phyloP scores from a whole-genome alignment of 306 rosid genomes.

The Quercus variabilis region DNA sequence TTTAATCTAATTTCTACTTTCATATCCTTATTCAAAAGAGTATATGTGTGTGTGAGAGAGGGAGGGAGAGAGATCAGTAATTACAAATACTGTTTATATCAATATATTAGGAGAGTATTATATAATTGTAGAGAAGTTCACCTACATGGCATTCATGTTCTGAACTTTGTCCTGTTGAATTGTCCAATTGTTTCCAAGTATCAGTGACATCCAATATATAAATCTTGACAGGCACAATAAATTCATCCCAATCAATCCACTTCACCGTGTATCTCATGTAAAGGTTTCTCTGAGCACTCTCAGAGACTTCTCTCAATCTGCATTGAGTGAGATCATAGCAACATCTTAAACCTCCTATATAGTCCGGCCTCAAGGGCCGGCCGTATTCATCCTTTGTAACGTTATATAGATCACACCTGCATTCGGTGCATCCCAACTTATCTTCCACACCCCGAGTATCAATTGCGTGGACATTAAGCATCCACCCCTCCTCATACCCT shows the following conservation, averaged over 20 bases:
- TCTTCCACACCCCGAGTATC: constrained; percentile 67
- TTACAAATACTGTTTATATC: no score
- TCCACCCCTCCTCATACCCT: constrained; percentile 69
- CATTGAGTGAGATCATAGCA: constrained; percentile 61
- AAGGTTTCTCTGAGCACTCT: constrained; percentile 46
- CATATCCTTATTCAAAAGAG: no score
- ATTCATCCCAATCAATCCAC: constrained; percentile 74
- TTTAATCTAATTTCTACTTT: no score
- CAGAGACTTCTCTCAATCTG: constrained; percentile 42
- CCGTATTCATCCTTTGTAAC: constrained; percentile 39
- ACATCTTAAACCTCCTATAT: constrained; percentile 57
- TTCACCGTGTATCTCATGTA: constrained; percentile 62
- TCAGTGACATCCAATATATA: constrained; percentile 71
- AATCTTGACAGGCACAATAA: constrained; percentile 57
- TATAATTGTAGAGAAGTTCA: constrained; percentile 1
- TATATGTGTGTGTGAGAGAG: no score
- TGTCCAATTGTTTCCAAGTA: constrained; percentile 18
- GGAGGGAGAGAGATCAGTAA: no score
- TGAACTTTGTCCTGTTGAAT: constrained; percentile 7
- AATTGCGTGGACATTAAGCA: constrained; percentile 67
- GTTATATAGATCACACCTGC: constrained; percentile 65
- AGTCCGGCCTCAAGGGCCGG: constrained; percentile 32
- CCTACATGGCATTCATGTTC: constrained; percentile 51
- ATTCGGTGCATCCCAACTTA: constrained; percentile 60
- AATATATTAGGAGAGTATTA: not conserved